Evolutionary conservation across 495 filamentous ascomycete species (phyloP), one percentile per base, ranked within the genome.

Genomic region (Tuber indicum): DNA sequence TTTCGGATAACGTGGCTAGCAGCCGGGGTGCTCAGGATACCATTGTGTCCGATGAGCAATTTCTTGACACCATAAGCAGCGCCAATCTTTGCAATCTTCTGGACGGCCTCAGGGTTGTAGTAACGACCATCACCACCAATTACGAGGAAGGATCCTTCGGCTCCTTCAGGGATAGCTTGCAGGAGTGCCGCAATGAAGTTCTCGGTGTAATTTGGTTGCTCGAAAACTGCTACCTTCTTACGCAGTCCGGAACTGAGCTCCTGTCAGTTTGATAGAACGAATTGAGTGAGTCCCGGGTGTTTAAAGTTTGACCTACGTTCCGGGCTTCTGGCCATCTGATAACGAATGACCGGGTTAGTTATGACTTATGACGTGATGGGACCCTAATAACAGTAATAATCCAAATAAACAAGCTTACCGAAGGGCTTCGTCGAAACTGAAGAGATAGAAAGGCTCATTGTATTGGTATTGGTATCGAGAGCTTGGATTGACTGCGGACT

Each of bases 11-110:
- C 86, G 85, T 99, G 94, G 84, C 93, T 96, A 77, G 96, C 94
- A 75, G 96, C 96, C 4, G 96, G 96, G 52, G 96, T 99, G 82
- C 93, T 97, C 81, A 99, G 87, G 84, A 99, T 97, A 85, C 96
- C 96, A 86, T 96, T 87, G 86, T 98, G 95, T 52, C 96, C 96
- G 84, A 99, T 91, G 82, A 98, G 85, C 26, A 99, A 89, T 90
- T 98, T 99, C 92, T 97, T 98, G 82, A 98, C 96, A 75, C 96
- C 96, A 84, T 98, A 99, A 78, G 94, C 96, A 77, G 93, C 92
- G 82, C 93, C 91, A 82, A 99, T 98, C 88, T 98, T 97, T 79
- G 96, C 95, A 84, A 98, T 98, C 85, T 97, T 87, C 86, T 97
- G 94, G 81, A 97, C 91, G 79, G 94, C 94, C 84, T 98, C 96